phyloP scores from a whole-genome alignment of 2,329 filamentous ascomycete genomes.

The Pyricularia pennisetigena region DNA sequence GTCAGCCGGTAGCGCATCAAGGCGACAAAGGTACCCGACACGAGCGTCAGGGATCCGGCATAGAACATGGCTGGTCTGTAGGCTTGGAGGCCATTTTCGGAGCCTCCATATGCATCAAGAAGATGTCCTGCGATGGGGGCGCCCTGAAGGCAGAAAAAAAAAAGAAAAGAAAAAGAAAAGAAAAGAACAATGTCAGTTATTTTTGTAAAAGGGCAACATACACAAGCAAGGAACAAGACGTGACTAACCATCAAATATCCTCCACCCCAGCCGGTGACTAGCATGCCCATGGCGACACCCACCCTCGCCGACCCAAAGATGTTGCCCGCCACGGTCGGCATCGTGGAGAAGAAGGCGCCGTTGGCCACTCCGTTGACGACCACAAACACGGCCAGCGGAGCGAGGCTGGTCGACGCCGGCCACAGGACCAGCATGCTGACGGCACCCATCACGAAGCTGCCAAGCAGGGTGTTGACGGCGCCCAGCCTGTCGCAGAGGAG shows the following conservation, averaged over 20 bases:
- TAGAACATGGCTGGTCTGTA: constrained; percentile 55
- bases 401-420: constrained; percentile 46
- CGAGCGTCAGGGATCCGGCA: constrained; percentile 41
- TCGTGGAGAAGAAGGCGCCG: constrained; percentile 53
- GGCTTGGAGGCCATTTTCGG: constrained; percentile 35
- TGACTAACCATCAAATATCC: constrained; percentile 48
- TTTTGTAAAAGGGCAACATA: neutral
- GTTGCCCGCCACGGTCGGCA: constrained; percentile 52
- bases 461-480: constrained; percentile 42
- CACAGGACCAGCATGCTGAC: constrained; percentile 51
- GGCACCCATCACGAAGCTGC: constrained; percentile 39
- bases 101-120: constrained; percentile 42
- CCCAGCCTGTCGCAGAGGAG: constrained; percentile 43
- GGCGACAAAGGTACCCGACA: constrained; percentile 30
- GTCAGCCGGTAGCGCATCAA: constrained; percentile 32
- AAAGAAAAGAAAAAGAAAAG: neutral
- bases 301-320: constrained; percentile 46
- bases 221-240: neutral
- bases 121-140: constrained; percentile 52
- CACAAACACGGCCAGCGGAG: constrained; percentile 44
- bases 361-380: constrained; percentile 51
- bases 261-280: constrained; percentile 48
- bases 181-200: neutral
- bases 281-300: constrained; percentile 50
- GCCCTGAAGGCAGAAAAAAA: constrained; percentile 29